phyloP scores from a whole-genome alignment of 208 protist species.

The Crithidia bombi region DNA sequence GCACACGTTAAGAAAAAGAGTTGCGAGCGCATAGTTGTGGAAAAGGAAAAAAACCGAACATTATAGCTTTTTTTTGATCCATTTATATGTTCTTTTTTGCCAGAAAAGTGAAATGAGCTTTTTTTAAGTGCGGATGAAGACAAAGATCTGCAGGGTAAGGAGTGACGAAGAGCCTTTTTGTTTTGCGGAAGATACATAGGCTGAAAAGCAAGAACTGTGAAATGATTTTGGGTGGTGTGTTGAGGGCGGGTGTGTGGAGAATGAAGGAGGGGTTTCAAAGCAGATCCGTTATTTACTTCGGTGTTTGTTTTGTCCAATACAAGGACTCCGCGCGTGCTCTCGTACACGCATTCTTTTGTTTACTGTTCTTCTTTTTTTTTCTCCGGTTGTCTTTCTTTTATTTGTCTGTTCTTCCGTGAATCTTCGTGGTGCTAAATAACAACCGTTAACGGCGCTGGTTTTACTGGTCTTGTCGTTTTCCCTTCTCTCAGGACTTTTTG shows the following conservation, averaged over 20 bases:
- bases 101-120: slow-evolving; percentile 10
- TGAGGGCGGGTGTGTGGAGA: no score
- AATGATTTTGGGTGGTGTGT: no score
- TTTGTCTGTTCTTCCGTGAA: background rate
- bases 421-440: slow-evolving; percentile 5
- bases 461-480: slow-evolving; percentile 8
- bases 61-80: slow-evolving; percentile 8
- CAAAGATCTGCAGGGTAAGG: background rate
- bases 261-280: no score
- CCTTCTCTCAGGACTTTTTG: background rate
- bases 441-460: background rate
- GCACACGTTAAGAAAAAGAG: background rate
- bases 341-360: slow-evolving; percentile 10
- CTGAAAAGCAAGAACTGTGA: no score
- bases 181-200: no score
- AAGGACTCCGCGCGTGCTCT: no score
- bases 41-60: slow-evolving; percentile 8
- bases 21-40: slow-evolving; percentile 6
- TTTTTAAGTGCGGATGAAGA: background rate
- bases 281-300: no score
- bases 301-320: no score
- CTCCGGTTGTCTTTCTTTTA: background rate
- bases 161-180: no score
- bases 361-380: slow-evolving; percentile 10
- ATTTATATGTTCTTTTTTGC: no score